A percentile compares a stretch with the other conserved stretches of the same genome.
phyloP scores from a whole-genome alignment of 371 early-diverging fungal genomes.

The Funneliformis caledonium region DNA sequence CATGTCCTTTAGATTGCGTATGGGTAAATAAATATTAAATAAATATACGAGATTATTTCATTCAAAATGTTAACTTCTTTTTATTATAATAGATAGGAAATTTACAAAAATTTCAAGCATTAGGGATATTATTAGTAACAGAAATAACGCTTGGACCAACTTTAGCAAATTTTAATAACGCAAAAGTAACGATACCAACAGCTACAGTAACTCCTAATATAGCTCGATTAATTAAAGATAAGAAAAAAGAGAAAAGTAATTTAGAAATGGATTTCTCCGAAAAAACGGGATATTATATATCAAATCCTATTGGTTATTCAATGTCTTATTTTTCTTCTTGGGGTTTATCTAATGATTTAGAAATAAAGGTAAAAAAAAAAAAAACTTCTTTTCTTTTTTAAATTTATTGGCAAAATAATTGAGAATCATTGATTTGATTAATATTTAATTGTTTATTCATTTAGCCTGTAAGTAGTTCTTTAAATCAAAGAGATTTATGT shows the following conservation, averaged over 20 bases:
- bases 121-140: not conserved
- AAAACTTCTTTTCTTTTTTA: not conserved
- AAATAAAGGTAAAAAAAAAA: constrained; percentile 45
- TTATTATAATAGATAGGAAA: not conserved
- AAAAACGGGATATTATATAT: not conserved
- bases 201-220: not conserved
- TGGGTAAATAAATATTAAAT: not conserved
- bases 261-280: constrained; percentile 18
- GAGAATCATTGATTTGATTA: not conserved
- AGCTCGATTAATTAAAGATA: not conserved
- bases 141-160: not conserved
- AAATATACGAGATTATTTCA: not conserved
- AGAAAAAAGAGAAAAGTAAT: not conserved
- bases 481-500: not conserved
- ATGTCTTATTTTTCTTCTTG: constrained; percentile 65
- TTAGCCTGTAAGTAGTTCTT: not conserved
- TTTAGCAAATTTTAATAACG: not conserved
- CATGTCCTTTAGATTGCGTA: not conserved
- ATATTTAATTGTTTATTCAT: not conserved
- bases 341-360: constrained; percentile 72
- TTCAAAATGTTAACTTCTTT: not conserved
- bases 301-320: constrained; percentile 53
- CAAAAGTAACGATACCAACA: not conserved
- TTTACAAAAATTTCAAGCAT: not conserved
- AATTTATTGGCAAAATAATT: not conserved